Base-by-base conservation (phyloP, 1,139 yeast genomes). In the Suhomyces yuchorum region DNA sequence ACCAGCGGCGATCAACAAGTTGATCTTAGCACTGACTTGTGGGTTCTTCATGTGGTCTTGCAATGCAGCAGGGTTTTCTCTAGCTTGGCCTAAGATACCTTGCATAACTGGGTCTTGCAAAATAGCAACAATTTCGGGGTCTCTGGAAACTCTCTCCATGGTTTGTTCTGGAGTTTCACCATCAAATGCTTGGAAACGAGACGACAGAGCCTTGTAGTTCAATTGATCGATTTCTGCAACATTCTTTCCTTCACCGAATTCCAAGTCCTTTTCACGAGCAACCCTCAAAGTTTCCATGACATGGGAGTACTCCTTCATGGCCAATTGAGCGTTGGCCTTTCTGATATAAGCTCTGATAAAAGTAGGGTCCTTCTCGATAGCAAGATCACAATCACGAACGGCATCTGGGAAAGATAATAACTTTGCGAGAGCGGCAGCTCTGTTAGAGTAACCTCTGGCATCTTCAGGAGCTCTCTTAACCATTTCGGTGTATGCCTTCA, bases 41-140 rank as follows among this genome's bases (percentile, higher is more conserved):
- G 99, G 98, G 71, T 93, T 95, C 77, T 82, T 88, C 97, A 95
- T 91, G 71, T 95, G 99, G 59, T 93, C 98, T 66, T 89, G 95
- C 59, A 95, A 80, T 42, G 99, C 98, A 44, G 96, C 96, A 41
- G 99, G 99, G 66, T 95, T 88, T 53, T 85, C 90, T 68, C 87
- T 89, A 17, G 98, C 99, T 73, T 95, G 99, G 56, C 84, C 86
- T 65, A 95, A 80, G 58, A 95, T 93, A 52, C 93, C 87, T 73
- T 91, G 95, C 98, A 95, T 93, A 40, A 93, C 92, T 12, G 99
- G 99, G 66, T 93, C 98, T 68, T 89, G 95, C 70, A 95, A 80
- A 59, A 92, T 91, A 51, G 84, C 79, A 46, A 87, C 91, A 55
- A 93, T 86, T 74, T 93, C 99, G 17, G 99, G 99, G 69, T 95